Base-by-base conservation (phyloP, 345 rosid genomes). In the Carallia pectinifolia region DNA sequence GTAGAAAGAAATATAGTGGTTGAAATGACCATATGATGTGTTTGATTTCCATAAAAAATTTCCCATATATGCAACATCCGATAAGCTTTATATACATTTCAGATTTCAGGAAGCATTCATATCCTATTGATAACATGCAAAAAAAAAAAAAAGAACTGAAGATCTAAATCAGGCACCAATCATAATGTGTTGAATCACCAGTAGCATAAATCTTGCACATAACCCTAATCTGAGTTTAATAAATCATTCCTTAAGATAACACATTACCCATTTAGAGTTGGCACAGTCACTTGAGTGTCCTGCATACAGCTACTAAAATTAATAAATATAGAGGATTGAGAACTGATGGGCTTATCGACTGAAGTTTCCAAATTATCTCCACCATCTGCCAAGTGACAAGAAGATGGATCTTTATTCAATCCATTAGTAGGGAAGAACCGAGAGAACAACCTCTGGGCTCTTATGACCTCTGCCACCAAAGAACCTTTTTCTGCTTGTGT, bases 241-340 rank as follows among this genome's bases (percentile, higher is more conserved):
- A 13, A 58, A 62, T 13, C 37, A 52, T 55, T 17, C 33, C 53
- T 44, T 38, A 53, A 29, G 56, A 64, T 73, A 31, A 66, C 65
- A 71, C 70, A 9, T 76, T 87, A 91, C 98, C 96, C 97, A 73
- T 91, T 91, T 60, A 89, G 64, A 39, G 97, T 93, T 74, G 98
- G 98, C 77, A 93, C 79, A 48, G 97, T 89, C 77, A 89, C 80
- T 73, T 87, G 75, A 23, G 89, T 87, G 69, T 86, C 87, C 64
- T 80, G 80, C 82, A 93, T 79, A 78, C 90, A 89, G 80, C 80
- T 75, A 68, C 92, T 93, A 67, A 91, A 88, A 86, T 93, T 91
- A 78, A 91, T 77, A 65, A 69, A 65, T 39, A 73, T 78, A 64
- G 87, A 75, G 68, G 91, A 79, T 53, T 70, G 81, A 65, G 88